phyloP scores from a whole-genome alignment of 331 rosid species.

The Quercus lobata region DNA sequence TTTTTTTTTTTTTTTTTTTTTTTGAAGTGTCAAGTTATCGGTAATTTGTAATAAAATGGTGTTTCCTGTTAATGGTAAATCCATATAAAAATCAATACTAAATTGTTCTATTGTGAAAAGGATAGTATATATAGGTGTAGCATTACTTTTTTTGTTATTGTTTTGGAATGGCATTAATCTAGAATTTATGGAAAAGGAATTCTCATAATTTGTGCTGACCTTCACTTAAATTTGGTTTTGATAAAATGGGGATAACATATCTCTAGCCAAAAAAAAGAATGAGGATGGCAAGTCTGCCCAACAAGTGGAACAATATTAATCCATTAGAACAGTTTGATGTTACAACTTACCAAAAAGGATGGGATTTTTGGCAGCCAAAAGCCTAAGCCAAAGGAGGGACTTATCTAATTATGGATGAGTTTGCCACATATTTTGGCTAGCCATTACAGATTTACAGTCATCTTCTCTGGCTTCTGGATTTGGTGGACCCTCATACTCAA shows the following conservation, averaged over 20 bases:
- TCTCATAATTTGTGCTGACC: too few relatives aligned
- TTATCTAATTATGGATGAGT: constrained; percentile 26
- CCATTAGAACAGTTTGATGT: constrained; percentile 10
- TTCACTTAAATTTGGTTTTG: neutral
- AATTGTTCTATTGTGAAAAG: too few relatives aligned
- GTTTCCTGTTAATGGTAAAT: too few relatives aligned
- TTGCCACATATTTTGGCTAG: constrained; percentile 26
- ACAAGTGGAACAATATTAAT: neutral
- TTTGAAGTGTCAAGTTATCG: too few relatives aligned
- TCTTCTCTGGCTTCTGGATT: constrained; percentile 17
- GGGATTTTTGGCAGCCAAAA: neutral
- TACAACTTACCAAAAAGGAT: neutral
- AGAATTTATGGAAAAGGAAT: too few relatives aligned
- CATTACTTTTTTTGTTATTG: too few relatives aligned
- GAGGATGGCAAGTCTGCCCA: constrained; percentile 7
- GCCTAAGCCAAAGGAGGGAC: neutral
- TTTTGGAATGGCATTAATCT: too few relatives aligned
- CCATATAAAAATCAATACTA: too few relatives aligned
- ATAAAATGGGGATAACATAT: neutral
- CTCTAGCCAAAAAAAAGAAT: neutral
- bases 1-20: too few relatives aligned
- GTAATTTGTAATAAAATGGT: too few relatives aligned
- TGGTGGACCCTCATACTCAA: constrained; percentile 16
- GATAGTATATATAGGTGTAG: too few relatives aligned
- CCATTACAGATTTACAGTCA: constrained; percentile 2